Percentiles rank a stretch among this genome's conserved stretches.
Evolutionary conservation across 2,329 filamentous ascomycete species (phyloP).

Genomic region (Alternaria arbusti): DNA sequence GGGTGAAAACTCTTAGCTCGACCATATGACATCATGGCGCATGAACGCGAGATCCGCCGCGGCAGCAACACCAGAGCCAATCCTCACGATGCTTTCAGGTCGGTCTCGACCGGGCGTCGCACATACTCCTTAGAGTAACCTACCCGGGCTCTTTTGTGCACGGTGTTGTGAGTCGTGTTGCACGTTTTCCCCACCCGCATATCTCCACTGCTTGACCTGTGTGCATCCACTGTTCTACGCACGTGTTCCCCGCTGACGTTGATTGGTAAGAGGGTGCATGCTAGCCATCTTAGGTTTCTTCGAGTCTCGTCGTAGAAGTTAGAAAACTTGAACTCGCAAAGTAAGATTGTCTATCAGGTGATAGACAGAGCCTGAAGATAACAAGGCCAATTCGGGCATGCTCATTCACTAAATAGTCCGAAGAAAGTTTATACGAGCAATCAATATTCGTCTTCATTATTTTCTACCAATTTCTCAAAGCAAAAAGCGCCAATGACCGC

Average conservation of each 20-base stretch:
- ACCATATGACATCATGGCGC: constrained; percentile 7
- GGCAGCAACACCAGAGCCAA: constrained; percentile 3
- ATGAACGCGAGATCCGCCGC: constrained; percentile 1
- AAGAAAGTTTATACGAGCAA: background rate
- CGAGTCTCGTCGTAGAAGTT: background rate
- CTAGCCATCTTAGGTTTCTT: background rate
- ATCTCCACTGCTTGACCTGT: background rate
- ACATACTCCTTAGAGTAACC: background rate
- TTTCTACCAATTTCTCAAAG: background rate
- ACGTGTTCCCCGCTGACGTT: background rate
- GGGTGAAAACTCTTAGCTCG: constrained; percentile 8
- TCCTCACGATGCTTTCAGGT: background rate
- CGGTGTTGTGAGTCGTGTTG: background rate
- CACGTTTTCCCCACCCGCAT: background rate
- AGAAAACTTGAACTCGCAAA: background rate
- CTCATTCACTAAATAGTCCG: background rate
- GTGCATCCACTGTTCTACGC: background rate
- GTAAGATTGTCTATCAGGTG: background rate
- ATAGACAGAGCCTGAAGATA: background rate
- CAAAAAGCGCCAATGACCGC: background rate
- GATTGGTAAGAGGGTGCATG: background rate
- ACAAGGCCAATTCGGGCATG: background rate
- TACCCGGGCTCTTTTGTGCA: background rate
- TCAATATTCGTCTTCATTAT: background rate
- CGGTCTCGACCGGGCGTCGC: background rate